Evolutionary conservation across 2,329 filamentous ascomycete genomes (phyloP), one percentile per base, ranked within the genome.

Genomic region (Ophiobolus disseminans): DNA sequence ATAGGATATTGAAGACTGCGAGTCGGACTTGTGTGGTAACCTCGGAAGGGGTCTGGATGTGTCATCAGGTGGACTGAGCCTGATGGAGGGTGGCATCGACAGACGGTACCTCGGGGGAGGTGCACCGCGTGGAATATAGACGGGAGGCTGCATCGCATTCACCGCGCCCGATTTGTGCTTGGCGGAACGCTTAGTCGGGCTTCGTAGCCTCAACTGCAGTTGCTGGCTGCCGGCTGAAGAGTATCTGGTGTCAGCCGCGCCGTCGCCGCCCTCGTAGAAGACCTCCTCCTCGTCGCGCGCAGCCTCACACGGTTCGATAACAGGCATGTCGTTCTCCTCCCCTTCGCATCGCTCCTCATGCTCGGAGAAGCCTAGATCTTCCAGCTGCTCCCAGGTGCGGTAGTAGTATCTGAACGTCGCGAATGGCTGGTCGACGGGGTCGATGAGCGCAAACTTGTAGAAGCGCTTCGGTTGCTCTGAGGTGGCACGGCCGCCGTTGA

Each of bases 381-480:
- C 40, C 21, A 70, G 40, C 50, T 69, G 66, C 3, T 62, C 58
- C 60, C 60, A 63, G 0, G 67, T 68, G 17, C 69, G 67, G 44
- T 70, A 75, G 37, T 68, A 66, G 54, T 71, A 78, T 21, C 71
- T 65, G 51, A 82, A 79, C 1, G 65, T 75, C 3, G 70, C 78
- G 50, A 77, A 80, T 2, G 80, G 80, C 55, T 72, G 60, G 53
- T 81, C 76, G 5, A 75, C 42, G 1, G 78, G 72, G 59, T 82
- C 79, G 16, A 80, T 62, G 14, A 82, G 71, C 1, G 77, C 75
- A 42, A 80, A 81, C 41, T 73, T 75, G 62, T 81, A 82, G 60
- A 73, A 78, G 3, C 72, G 66, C 50, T 73, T 74, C 7, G 75
- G 76, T 9, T 77, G 70, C 25, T 73, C 64, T 25, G 60, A 53